Evolutionary conservation across 768 basidiomycete genomes (phyloP), one percentile per base, ranked within the genome.

Genomic region (Russula vinacea): DNA sequence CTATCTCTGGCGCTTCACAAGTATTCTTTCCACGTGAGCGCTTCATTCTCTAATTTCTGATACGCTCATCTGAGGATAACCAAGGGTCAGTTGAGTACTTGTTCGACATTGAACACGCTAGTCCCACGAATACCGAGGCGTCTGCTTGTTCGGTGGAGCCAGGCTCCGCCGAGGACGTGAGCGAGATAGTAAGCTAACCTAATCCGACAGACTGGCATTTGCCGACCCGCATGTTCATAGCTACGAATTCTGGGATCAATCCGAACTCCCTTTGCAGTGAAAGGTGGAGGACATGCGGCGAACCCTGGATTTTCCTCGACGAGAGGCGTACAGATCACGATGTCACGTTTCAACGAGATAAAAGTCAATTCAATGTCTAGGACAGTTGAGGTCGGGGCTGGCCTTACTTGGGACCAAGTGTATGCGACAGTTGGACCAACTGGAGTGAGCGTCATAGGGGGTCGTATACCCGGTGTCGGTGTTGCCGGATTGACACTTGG

Each of bases 81-180:
- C n/a, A 62, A 69, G 68, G 13, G 6, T 22, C 65, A 22, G 0
- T 45, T 19, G 26, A 58, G 13, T 69, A 63, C 29, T 8, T 16
- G 0, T 26, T 53, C 14, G 68, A 69, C 44, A 65, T 47, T 5
- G n/a, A n/a, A 11, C 68, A 69, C 22, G 50, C 52, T 45, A 16
- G 37, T 13, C 2, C 14, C 5, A 64, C 69, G 3, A 39, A 47
- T 14, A 11, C 56, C 14, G 11, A 24, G 32, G 22, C 24, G 1
- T 60, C 69, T 19, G 35, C 58, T n/a, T 70, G 69, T 44, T 68
- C 67, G 0, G 67, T 70, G 13, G 69, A 70, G 40, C 69, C 69
- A 1, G 69, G 65, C 19, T 61, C 64, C 1, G 60, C 56, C 1
- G 62, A 47, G 16, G 69, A 70, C 39, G 67, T 66, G 9, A 56